Evolutionary conservation across 345 rosid species (phyloP), one percentile per base, ranked within the genome.

Genomic region (Litchi chinensis): DNA sequence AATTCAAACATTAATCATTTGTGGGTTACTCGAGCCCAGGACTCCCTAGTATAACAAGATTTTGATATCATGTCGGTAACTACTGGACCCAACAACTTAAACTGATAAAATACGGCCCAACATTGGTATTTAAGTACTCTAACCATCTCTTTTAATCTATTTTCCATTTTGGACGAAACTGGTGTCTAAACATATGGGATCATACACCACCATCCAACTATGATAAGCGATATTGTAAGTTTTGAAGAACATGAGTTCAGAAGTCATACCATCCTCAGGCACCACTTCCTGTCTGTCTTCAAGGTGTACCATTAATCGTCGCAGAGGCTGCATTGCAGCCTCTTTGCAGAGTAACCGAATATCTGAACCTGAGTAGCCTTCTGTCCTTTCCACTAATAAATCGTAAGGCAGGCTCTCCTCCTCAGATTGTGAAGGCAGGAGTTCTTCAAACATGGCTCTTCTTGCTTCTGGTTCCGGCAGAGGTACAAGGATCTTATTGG

Each of bases 381-480:
- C 93, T 2, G 94, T 88, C 76, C 80, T 93, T 81, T 93, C 94
- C 32, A 92, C 95, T 76, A 96, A 78, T 40, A 88, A 57, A 81
- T 94, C 94, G 68, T 86, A 92, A 54, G 99, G 98, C 68, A 94
- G 92, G 77, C 81, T 81, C 68, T 87, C 90, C 60, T 87, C 90
- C 60, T 92, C 93, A 0, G 87, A 78, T 18, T 76, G 82, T 59
- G 86, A 71, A 1, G 92, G 95, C 72, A 96, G 80, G 52, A 96
- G 97, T 84, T 88, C 91, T 90, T 90, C 90, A 28, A 93, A 94
- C 95, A 96, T 96, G 65, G 97, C 93, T 82, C 87, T 88, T 89
- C 99, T 91, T 77, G 98, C 99, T 85, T 93, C 97, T 59, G 94
- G 91, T 73, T 94, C 98, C 9, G 98, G 99, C 79, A 96, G 93